Percentiles rank a stretch among this genome's conserved stretches.
These are phyloP conservation scores for Aspergillus brunneoviolaceus DNA, from an alignment of 2,329 filamentous ascomycete genomes.

Conservation along the genomic window DNA sequence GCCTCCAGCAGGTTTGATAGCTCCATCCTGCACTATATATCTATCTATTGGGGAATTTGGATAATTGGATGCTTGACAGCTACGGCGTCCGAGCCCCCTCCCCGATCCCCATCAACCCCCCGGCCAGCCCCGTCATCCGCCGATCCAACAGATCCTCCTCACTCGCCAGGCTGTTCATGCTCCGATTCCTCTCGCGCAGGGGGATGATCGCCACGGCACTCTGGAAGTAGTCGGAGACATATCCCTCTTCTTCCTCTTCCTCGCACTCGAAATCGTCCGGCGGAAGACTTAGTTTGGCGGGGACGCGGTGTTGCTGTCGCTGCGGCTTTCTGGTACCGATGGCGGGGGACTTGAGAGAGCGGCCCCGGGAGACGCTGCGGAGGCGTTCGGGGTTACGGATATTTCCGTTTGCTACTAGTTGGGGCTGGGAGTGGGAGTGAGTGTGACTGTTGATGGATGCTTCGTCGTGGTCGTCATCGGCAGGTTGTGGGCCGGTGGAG, in stretches of 20 bases:
- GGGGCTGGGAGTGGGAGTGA: no score
- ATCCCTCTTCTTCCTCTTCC: constrained; percentile 7
- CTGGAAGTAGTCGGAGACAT: constrained; percentile 23
- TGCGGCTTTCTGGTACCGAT: constrained; percentile 5
- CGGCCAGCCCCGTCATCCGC: constrained; percentile 56
- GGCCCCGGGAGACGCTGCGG: constrained; percentile 14
- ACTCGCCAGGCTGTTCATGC: constrained; percentile 54
- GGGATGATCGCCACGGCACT: constrained; percentile 16
- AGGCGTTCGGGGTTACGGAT: neutral
- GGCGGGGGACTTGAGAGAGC: neutral
- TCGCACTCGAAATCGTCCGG: neutral
- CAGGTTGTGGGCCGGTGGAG: no score
- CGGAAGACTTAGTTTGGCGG: constrained; percentile 21
- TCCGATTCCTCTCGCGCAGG: constrained; percentile 38
- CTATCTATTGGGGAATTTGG: no score
- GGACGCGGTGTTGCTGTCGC: constrained; percentile 14
- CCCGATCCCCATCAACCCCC: constrained; percentile 51
- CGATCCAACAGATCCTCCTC: constrained; percentile 58
- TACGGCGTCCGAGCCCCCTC: constrained; percentile 37
- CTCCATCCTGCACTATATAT: no score
- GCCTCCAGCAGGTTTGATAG: no score
- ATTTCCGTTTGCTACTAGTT: constrained; percentile 9
- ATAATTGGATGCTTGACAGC: no score
- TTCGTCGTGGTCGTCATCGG: no score
- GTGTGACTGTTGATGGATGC: no score